Evolutionary conservation across 495 filamentous ascomycete species (phyloP), one percentile per base, ranked within the genome.

Genomic region (Viridothelium virens): DNA sequence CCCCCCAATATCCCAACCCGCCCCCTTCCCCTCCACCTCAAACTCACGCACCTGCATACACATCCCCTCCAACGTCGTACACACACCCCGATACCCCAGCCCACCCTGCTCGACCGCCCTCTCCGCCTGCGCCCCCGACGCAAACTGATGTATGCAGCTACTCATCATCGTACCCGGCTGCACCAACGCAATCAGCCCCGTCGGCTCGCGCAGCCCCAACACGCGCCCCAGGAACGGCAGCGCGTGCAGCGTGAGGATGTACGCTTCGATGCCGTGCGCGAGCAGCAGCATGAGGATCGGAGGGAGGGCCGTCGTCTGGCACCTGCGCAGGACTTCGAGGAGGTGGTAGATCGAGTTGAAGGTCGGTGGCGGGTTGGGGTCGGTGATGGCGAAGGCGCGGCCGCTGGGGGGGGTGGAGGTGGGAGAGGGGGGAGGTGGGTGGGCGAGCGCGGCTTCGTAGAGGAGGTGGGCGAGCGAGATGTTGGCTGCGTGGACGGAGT

Each of bases 401-500:
- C 63, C 63, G 41, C 63, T 41, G 25, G 50, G 34, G 25, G 34
- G 63, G 41, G 63, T 48, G 5, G 36, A 9, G 31, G 53, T 4
- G n/a, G 14, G n/a, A 36, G 18, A 36, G 36, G 53, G 3, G 5
- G n/a, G n/a, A n/a, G 41, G 41, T 4, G 41, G 41, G 25, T 64
- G 6, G 16, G 48, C 41, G 3, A 64, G 36, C 1, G 63, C 63
- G 18, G 31, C 11, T 37, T 64, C 63, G 63, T 48, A 64, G 7
- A 50, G 41, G 41, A 64, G 39, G 25, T 64, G 63, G 9, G 18
- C 63, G 1, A 64, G 25, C 2, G 63, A 64, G 25, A 64, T 37
- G 41, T 64, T 64, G 2, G 47, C 6, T 7, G 39, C 63, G 18
- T 48, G 41, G 16, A 64, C 63, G 36, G n/a, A 50, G 63, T 64